These are phyloP conservation scores for Aspergillus sparsus DNA, from an alignment of 495 filamentous ascomycete species.

Conservation along the genomic window DNA sequence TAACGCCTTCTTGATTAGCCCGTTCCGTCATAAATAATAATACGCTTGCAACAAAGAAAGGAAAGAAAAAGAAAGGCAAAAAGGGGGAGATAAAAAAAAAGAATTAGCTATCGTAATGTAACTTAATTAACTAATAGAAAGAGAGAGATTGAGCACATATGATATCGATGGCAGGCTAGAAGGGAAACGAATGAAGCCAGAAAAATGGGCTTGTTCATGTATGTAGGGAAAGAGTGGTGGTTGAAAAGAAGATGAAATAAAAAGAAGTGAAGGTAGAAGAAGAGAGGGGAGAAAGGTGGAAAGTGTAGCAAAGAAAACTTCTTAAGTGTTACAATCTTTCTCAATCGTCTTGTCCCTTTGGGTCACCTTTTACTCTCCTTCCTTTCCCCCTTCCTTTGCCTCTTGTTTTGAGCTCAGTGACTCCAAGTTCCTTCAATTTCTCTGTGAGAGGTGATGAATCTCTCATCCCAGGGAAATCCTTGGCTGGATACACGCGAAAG, in stretches of 20 bases:
- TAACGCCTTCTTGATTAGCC: background rate
- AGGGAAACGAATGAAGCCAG: too few relatives aligned
- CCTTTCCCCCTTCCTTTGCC: slow-evolving; percentile 48
- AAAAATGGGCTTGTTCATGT: too few relatives aligned
- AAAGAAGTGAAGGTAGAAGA: background rate
- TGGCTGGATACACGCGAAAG: slow-evolving; percentile 91
- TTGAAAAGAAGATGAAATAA: background rate
- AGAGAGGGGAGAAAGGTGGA: background rate
- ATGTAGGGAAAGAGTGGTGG: background rate
- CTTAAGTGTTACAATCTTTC: background rate
- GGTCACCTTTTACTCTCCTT: slow-evolving; percentile 27
- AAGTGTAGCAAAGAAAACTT: background rate
- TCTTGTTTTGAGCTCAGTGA: slow-evolving; percentile 50
- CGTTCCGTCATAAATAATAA: background rate
- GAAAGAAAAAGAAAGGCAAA: slow-evolving; percentile 11
- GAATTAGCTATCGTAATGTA: too few relatives aligned
- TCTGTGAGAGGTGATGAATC: slow-evolving; percentile 46
- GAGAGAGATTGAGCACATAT: too few relatives aligned
- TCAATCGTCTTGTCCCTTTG: slow-evolving; percentile 1
- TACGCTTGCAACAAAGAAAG: background rate
- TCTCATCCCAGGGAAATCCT: slow-evolving; percentile 94
- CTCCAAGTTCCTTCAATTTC: slow-evolving; percentile 46
- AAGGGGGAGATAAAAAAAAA: background rate
- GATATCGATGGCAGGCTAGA: too few relatives aligned
- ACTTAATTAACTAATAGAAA: too few relatives aligned